These are phyloP conservation scores for Fremontodendron californicum DNA, from an alignment of 345 rosid genomes.

Conservation along the genomic window DNA sequence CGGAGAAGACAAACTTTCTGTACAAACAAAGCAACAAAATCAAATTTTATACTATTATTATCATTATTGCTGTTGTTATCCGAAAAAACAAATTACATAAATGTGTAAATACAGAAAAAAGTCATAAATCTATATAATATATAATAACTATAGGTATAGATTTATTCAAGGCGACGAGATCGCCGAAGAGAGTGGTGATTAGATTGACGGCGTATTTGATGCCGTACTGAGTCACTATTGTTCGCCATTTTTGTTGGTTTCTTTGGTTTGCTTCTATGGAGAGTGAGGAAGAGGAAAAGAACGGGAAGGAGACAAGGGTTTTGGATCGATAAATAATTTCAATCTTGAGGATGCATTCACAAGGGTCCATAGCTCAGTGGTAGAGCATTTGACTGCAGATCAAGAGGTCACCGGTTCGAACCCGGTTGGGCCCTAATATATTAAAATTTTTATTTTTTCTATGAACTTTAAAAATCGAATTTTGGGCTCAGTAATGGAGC, in stretches of 20 bases:
- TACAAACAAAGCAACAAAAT: not conserved
- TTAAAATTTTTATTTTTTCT: no score
- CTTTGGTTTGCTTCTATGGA: not conserved
- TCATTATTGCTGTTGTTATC: not conserved
- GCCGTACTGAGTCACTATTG: slow-evolving; percentile 48
- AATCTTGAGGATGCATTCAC: no score
- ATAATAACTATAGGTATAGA: not conserved
- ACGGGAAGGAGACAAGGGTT: not conserved
- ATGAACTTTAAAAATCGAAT: no score
- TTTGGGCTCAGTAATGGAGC: no score
- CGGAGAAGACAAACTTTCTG: slow-evolving; percentile 86
- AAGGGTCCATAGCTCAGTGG: no score
- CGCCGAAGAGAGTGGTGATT: slow-evolving; percentile 72
- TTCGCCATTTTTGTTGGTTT: not conserved
- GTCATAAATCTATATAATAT: not conserved
- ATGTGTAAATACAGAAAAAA: no score
- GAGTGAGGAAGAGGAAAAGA: not conserved
- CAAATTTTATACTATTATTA: not conserved
- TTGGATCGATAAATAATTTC: no score
- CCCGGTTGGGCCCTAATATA: no score
- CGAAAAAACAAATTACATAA: not conserved
- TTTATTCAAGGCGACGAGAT: slow-evolving; percentile 55
- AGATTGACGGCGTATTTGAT: slow-evolving; percentile 65
- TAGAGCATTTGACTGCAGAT: no score
- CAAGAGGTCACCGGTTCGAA: no score